Conservation (phyloP, 495 filamentous ascomycete species). For the Immersiella caudata region DNA sequence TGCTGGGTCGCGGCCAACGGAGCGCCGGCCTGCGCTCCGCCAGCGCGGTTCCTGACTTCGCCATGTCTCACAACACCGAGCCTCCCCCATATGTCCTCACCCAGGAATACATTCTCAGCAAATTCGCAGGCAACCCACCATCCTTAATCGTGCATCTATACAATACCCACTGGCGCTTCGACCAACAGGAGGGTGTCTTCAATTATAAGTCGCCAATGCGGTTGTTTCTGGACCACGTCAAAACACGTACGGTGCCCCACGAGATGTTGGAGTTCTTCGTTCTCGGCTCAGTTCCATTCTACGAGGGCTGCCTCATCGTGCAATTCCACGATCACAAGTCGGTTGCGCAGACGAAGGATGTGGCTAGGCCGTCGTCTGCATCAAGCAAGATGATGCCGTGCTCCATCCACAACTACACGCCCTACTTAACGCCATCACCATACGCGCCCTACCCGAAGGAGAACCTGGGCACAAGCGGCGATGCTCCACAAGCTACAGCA, state of each 20-base stretch:
- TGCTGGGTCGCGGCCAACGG: slow-evolving; percentile 45
- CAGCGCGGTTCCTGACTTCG: slow-evolving; percentile 46
- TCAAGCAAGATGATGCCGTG: slow-evolving; percentile 66
- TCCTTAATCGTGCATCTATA: slow-evolving; percentile 87
- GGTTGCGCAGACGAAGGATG: slow-evolving; percentile 59
- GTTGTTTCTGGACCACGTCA: slow-evolving; percentile 73
- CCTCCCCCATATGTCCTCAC: slow-evolving; percentile 62
- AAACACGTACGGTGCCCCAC: slow-evolving; percentile 53
- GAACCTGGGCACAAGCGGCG: slow-evolving; percentile 40
- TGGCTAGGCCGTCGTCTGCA: slow-evolving; percentile 56
- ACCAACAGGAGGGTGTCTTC: slow-evolving; percentile 91
- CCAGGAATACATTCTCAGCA: slow-evolving; percentile 76
- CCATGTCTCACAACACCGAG: slow-evolving; percentile 38
- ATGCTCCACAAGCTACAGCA: slow-evolving; percentile 26
- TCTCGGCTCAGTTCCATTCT: slow-evolving; percentile 73
- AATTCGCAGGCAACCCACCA: slow-evolving; percentile 73
- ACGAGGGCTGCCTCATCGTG: slow-evolving; percentile 95
- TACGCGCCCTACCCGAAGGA: slow-evolving; percentile 78
- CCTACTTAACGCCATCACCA: slow-evolving; percentile 83
- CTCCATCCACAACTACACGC: slow-evolving; percentile 88
- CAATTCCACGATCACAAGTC: slow-evolving; percentile 85
- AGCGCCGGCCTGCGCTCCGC: slow-evolving; percentile 49
- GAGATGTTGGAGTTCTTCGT: slow-evolving; percentile 62
- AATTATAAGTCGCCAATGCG: slow-evolving; percentile 89
- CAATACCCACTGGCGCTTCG: slow-evolving; percentile 84